Evolutionary conservation across 441 rosid genomes (phyloP).

Genomic region (Populus hybrid): DNA sequence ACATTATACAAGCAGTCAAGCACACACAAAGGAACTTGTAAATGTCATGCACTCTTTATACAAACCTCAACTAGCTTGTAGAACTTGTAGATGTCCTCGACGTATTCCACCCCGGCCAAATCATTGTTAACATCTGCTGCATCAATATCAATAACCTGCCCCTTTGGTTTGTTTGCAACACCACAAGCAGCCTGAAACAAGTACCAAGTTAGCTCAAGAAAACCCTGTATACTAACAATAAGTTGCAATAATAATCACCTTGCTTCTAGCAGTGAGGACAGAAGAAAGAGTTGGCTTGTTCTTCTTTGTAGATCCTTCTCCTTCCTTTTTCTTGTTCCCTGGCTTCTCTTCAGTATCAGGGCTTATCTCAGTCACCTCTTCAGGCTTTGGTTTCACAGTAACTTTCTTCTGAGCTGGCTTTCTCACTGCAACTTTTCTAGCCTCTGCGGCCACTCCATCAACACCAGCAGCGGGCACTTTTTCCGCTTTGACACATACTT

Average conservation of each 20-base stretch:
- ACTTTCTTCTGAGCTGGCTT: constrained; percentile 50
- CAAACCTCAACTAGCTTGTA: constrained; percentile 75
- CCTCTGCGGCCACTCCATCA: constrained; percentile 26
- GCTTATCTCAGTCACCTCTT: constrained; percentile 58
- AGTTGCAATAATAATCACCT: constrained; percentile 30
- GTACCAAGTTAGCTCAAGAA: neutral
- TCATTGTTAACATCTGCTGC: constrained; percentile 60
- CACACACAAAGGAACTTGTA: neutral
- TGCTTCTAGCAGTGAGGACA: constrained; percentile 80
- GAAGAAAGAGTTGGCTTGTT: constrained; percentile 54
- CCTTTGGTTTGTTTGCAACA: constrained; percentile 43
- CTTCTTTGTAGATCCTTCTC: constrained; percentile 38
- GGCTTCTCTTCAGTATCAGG: constrained; percentile 38
- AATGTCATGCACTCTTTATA: neutral
- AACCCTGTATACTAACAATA: neutral
- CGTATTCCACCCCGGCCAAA: constrained; percentile 77
- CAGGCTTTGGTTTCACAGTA: constrained; percentile 29
- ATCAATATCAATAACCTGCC: constrained; percentile 58
- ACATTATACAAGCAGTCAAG: neutral
- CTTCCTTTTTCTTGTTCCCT: constrained; percentile 22
- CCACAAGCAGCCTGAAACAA: constrained; percentile 59
- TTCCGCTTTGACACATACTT: constrained; percentile 45
- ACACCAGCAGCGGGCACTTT: constrained; percentile 32
- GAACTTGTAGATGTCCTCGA: constrained; percentile 82
- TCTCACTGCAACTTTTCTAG: constrained; percentile 28